These are phyloP conservation scores for Austroboletus novae-zelandiae DNA, from an alignment of 1,284 basidiomycete species.

Conservation along the genomic window DNA sequence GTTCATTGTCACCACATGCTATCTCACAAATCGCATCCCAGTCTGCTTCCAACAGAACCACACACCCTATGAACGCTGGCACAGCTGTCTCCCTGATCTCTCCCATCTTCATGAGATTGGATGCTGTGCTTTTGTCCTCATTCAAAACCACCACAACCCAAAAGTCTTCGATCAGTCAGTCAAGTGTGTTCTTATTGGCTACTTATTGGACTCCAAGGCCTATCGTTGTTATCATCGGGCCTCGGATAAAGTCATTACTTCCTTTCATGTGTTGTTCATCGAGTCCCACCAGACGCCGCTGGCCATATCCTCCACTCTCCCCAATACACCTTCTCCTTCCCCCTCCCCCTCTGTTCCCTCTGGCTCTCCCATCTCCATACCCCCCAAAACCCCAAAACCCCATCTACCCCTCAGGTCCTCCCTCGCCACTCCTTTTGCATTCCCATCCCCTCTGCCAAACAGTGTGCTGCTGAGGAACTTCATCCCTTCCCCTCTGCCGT, in stretches of 20 bases:
- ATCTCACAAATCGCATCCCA: background rate
- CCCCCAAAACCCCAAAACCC: too few relatives aligned
- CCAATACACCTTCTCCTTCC: background rate
- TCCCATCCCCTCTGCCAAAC: too few relatives aligned
- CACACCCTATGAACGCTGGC: background rate
- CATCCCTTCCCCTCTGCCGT: too few relatives aligned
- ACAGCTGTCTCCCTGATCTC: background rate
- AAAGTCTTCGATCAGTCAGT: background rate
- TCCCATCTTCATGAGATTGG: slow-evolving; percentile 1
- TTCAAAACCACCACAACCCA: background rate
- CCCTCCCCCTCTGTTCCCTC: too few relatives aligned
- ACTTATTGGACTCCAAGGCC: background rate
- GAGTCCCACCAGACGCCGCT: background rate
- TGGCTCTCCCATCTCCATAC: too few relatives aligned
- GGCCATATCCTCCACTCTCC: too few relatives aligned
- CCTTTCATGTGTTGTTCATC: background rate
- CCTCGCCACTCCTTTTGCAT: too few relatives aligned
- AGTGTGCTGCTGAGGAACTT: too few relatives aligned
- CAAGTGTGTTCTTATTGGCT: background rate
- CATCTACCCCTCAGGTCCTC: too few relatives aligned
- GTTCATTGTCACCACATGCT: too few relatives aligned
- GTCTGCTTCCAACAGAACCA: background rate
- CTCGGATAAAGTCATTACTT: background rate
- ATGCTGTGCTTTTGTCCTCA: background rate
- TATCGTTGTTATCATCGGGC: background rate